Base-by-base conservation (phyloP, 352 stramenopile genomes). In the Albugo candida region DNA sequence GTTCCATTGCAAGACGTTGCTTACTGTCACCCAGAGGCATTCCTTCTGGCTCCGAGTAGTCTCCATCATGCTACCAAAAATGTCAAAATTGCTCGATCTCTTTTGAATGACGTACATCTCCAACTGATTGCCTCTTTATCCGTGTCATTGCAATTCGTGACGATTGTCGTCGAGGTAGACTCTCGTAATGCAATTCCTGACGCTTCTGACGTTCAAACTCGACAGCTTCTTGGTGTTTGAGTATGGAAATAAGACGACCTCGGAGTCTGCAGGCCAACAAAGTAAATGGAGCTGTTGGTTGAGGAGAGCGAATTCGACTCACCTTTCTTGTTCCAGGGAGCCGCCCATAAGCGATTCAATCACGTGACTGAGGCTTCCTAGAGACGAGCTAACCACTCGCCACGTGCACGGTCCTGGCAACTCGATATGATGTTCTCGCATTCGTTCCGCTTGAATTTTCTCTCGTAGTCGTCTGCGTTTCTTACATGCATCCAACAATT, bases 121-220 rank as follows among this genome's bases (percentile, higher is more conserved):
- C 58, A 38, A 55, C 62, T 36, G 67, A 75, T 44, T 91, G 75
- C 14, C 47, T 64, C 31, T 71, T 82, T 60, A 92, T 85, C 52
- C 65, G 75, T 4, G 64, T 64, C 11, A 87, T 86, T 18, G 78
- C 78, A 21, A 88, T 81, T 10, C 78, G 73, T 27, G 78, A 92
- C 19, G 78, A 92, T 49, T 86, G 70, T 10, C 78, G 65, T 1
- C 75, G 67, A n/a, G 78, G 75, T 27, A 92, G 51, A 21, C 82
- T 67, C 48, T 88, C 76, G 71, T 70, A 88, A 10, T 63, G 57
- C 13, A 83, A 53, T 43, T 85, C 70, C 37, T 77, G 72, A 44
- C 83, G 74, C 47, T 82, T 83, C 11, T 60, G 52, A 16, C 65
- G 53, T 54, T 85, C 55, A 16, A 75, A 57, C 27, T 86, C 65